Evolutionary conservation across 2,329 filamentous ascomycete species (phyloP).

Genomic region (Pestalotiopsis fici): DNA sequence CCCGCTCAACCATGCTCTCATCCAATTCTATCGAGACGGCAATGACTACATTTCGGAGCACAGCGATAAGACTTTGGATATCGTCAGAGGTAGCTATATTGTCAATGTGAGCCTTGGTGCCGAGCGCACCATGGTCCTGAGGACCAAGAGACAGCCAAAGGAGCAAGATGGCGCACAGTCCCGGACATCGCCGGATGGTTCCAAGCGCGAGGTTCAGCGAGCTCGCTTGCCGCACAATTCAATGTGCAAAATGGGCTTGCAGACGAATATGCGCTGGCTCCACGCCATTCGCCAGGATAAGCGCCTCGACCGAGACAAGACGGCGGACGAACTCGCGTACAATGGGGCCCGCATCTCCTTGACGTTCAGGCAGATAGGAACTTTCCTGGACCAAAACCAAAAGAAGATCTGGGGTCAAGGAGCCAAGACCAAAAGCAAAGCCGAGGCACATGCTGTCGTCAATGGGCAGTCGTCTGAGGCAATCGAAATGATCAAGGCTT

Average conservation of each 20-base stretch:
- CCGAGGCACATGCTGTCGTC: slow-evolving; percentile 62
- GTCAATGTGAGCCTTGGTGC: slow-evolving; percentile 95
- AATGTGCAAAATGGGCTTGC: slow-evolving; percentile 77
- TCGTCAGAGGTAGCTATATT: slow-evolving; percentile 77
- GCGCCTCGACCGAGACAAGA: slow-evolving; percentile 67
- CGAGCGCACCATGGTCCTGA: slow-evolving; percentile 84
- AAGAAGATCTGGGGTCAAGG: slow-evolving; percentile 89
- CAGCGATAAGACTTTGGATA: slow-evolving; percentile 94
- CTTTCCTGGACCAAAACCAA: slow-evolving; percentile 70
- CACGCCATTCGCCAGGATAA: slow-evolving; percentile 93
- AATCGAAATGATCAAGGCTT: slow-evolving; percentile 72
- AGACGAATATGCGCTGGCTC: slow-evolving; percentile 84
- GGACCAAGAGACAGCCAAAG: slow-evolving; percentile 67
- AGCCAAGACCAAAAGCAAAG: slow-evolving; percentile 67
- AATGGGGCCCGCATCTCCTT: slow-evolving; percentile 82
- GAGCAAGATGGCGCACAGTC: slow-evolving; percentile 15
- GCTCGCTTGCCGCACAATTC: slow-evolving; percentile 85
- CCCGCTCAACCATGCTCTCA: slow-evolving; percentile 84
- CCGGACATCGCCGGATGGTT: slow-evolving; percentile 16
- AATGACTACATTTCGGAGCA: slow-evolving; percentile 95
- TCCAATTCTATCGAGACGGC: slow-evolving; percentile 89
- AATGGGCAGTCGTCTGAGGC: slow-evolving; percentile 70
- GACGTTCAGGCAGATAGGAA: slow-evolving; percentile 88
- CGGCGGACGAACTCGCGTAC: slow-evolving; percentile 69
- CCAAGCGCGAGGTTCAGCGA: slow-evolving; percentile 62